phyloP scores from a whole-genome alignment of 2,329 filamentous ascomycete species.

The Colletotrichum sp. region DNA sequence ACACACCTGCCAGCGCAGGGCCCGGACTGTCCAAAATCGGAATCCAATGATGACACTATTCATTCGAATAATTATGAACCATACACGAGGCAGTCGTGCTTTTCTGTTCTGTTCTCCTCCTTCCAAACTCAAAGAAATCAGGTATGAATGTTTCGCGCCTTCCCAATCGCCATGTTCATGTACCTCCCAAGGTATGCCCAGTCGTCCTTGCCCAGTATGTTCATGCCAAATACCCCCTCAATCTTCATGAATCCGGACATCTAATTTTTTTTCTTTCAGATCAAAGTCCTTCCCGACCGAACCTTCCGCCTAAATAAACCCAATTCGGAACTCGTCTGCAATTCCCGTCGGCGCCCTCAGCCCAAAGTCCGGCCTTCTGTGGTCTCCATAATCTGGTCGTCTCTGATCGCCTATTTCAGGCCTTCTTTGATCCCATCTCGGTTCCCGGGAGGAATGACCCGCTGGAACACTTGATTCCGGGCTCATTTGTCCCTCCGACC shows the following conservation, averaged over 20 bases:
- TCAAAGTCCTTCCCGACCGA: background rate
- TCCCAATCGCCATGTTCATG: background rate
- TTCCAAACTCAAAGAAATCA: background rate
- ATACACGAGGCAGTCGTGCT: background rate
- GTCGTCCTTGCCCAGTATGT: background rate
- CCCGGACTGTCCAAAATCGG: background rate
- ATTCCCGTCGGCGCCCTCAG: constrained; percentile 21
- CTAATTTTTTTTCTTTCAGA: background rate
- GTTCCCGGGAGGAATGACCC: background rate
- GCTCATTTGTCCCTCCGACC: constrained; percentile 3
- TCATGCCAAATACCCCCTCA: background rate
- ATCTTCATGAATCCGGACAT: background rate
- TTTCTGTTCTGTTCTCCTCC: background rate
- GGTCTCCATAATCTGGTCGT: background rate
- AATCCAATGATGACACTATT: background rate
- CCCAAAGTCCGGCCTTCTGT: constrained; percentile 17
- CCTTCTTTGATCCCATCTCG: background rate
- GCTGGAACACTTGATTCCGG: background rate
- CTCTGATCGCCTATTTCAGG: background rate
- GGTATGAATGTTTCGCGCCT: background rate
- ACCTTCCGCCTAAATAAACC: constrained; percentile 6
- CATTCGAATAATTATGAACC: background rate
- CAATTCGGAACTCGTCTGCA: constrained; percentile 21
- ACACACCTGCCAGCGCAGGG: background rate
- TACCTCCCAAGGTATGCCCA: background rate